A percentile compares a stretch with the other conserved stretches of the same genome.
phyloP scores from a whole-genome alignment of 192 early-diverging fungal species.

The Backusella luteola region DNA sequence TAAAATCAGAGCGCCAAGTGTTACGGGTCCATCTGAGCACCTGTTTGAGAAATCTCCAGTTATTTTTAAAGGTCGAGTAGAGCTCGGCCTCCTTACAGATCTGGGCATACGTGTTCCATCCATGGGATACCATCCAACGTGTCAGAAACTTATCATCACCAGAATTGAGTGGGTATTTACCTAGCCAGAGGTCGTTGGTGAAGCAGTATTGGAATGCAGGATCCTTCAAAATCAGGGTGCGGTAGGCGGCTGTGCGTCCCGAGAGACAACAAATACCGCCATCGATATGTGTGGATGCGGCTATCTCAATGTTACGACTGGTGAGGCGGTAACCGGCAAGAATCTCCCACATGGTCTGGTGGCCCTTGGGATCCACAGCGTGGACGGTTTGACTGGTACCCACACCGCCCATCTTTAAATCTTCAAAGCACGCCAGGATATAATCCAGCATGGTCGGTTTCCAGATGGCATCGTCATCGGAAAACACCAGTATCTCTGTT shows the following conservation, averaged over 20 bases:
- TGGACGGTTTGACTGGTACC: slow-evolving; percentile 63
- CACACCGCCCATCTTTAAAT: slow-evolving; percentile 66
- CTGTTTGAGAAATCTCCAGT: slow-evolving; percentile 70
- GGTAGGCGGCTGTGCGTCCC: slow-evolving; percentile 67
- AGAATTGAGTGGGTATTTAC: slow-evolving; percentile 69
- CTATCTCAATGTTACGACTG: slow-evolving; percentile 70
- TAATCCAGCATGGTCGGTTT: slow-evolving; percentile 56
- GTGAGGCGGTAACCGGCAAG: slow-evolving; percentile 66
- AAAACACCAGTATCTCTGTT: slow-evolving; percentile 64
- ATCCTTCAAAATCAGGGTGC: slow-evolving; percentile 64
- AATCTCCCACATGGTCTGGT: slow-evolving; percentile 70
- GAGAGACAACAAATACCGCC: slow-evolving; percentile 73
- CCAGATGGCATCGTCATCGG: slow-evolving; percentile 71
- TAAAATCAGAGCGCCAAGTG: slow-evolving; percentile 67
- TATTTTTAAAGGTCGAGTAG: slow-evolving; percentile 69
- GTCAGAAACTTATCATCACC: slow-evolving; percentile 77
- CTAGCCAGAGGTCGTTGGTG: slow-evolving; percentile 67
- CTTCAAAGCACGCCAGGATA: slow-evolving; percentile 68
- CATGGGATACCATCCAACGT: slow-evolving; percentile 66
- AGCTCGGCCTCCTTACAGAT: slow-evolving; percentile 65
- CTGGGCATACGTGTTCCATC: slow-evolving; percentile 69
- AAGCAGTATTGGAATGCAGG: slow-evolving; percentile 69
- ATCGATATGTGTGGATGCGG: slow-evolving; percentile 70
- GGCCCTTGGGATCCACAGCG: slow-evolving; percentile 45
- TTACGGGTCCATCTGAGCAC: slow-evolving; percentile 72